phyloP scores from a whole-genome alignment of 345 rosid species.

The Leavenworthia alabamica region DNA sequence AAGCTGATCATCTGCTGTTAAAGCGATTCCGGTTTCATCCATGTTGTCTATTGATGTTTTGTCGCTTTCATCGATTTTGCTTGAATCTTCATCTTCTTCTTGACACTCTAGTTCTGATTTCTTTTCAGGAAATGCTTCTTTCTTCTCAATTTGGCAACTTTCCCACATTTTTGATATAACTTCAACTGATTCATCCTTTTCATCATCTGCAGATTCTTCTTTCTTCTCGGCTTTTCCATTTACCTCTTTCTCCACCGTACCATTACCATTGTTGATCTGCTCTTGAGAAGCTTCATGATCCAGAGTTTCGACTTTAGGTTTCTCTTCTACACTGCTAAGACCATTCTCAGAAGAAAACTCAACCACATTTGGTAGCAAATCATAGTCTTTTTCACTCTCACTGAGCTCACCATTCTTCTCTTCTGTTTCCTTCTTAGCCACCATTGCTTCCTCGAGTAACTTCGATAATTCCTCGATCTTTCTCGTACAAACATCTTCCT shows the following conservation, averaged over 20 bases:
- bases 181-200: constrained; percentile 64
- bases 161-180: constrained; percentile 94
- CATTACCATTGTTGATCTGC: constrained; percentile 20
- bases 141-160: constrained; percentile 95
- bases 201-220: constrained; percentile 29
- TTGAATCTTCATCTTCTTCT: constrained; percentile 68
- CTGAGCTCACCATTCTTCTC: constrained; percentile 76
- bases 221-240: constrained; percentile 51
- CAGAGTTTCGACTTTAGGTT: constrained; percentile 34
- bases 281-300: constrained; percentile 35
- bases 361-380: constrained; percentile 84
- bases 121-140: constrained; percentile 74
- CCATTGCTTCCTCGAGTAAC: constrained; percentile 70
- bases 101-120: constrained; percentile 61
- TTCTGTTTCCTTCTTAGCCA: constrained; percentile 42
- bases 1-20: constrained; percentile 50
- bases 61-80: constrained; percentile 56
- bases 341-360: constrained; percentile 96
- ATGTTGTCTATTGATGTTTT: constrained; percentile 49
- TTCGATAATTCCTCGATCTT: constrained; percentile 76
- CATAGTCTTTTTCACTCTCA: constrained; percentile 89
- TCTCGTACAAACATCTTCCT: constrained; percentile 48
- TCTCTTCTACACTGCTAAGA: constrained; percentile 66
- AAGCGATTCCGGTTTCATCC: constrained; percentile 43
- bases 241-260: constrained; percentile 36